A percentile compares a stretch with the other conserved stretches of the same genome.
These are phyloP conservation scores for Diaporthe citriasiana DNA, from an alignment of 2,329 filamentous ascomycete genomes.

Conservation along the genomic window DNA sequence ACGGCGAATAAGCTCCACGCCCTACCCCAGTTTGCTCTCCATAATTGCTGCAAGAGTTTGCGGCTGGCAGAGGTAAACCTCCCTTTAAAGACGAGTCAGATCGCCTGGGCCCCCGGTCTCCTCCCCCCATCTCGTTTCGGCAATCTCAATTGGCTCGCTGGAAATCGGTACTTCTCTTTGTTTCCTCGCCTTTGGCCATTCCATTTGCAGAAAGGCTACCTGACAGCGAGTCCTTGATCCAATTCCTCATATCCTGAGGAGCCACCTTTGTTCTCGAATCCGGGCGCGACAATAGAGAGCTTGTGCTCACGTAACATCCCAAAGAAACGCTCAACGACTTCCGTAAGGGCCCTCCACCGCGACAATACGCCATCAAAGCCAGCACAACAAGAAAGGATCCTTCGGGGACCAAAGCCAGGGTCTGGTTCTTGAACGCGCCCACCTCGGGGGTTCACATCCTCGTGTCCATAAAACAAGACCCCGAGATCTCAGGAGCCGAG, in stretches of 20 bases:
- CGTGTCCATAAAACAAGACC: neutral
- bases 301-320: constrained; percentile 43
- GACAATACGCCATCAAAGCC: constrained; percentile 7
- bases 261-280: constrained; percentile 39
- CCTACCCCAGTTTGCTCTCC: constrained; percentile 19
- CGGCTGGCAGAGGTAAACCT: constrained; percentile 36
- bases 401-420: neutral
- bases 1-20: constrained; percentile 39
- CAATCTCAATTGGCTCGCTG: constrained; percentile 36
- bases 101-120: constrained; percentile 32
- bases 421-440: constrained; percentile 10
- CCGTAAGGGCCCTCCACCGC: constrained; percentile 3
- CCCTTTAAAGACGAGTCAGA: constrained; percentile 38
- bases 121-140: constrained; percentile 24
- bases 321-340: constrained; percentile 52
- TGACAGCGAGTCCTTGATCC: constrained; percentile 31
- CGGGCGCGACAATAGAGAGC: constrained; percentile 37
- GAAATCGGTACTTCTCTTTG: constrained; percentile 39
- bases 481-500: constrained; percentile 2
- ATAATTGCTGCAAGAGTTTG: constrained; percentile 33
- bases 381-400: constrained; percentile 16
- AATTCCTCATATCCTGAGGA: constrained; percentile 28
- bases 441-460: constrained; percentile 4
- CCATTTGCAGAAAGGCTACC: constrained; percentile 41
- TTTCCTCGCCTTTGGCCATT: constrained; percentile 39